These are phyloP conservation scores for Entomortierella beljakovae DNA, from an alignment of 192 early-diverging fungal species.

Conservation along the genomic window DNA sequence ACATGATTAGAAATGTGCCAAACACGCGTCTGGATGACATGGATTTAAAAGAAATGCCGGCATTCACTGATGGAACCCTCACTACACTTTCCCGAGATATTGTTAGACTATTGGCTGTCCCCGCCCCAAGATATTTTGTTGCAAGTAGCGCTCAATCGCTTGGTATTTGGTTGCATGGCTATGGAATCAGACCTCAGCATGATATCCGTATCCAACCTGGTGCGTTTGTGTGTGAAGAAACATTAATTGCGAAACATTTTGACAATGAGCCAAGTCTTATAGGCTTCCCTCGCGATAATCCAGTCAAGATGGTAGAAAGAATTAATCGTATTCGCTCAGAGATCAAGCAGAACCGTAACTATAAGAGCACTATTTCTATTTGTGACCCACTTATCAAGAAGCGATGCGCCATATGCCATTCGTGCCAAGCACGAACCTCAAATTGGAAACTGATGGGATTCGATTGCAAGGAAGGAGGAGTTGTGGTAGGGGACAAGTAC, in stretches of 20 bases:
- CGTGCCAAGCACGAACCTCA: conserved; percentile 57
- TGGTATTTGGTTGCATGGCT: conserved; percentile 66
- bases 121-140: conserved; percentile 61
- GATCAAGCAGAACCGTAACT: conserved; percentile 47
- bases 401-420: conserved; percentile 64
- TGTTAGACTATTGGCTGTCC: conserved; percentile 53
- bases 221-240: conserved; percentile 64
- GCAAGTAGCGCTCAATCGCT: conserved; percentile 65
- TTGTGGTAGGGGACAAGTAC: conserved; percentile 52
- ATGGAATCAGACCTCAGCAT: conserved; percentile 62
- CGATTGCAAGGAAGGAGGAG: conserved; percentile 57
- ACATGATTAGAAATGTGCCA: conserved; percentile 30
- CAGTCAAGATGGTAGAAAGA: conserved; percentile 52
- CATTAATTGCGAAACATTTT: conserved; percentile 68
- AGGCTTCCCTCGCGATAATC: conserved; percentile 26
- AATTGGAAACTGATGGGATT: conserved; percentile 68
- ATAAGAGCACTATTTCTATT: conserved; percentile 27
- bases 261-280: conserved; percentile 48
- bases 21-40: conserved; percentile 49
- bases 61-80: conserved; percentile 66
- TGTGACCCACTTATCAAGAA: conserved; percentile 53
- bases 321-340: conserved; percentile 58
- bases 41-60: conserved; percentile 55
- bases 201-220: conserved; percentile 65
- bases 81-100: conserved; percentile 64